A percentile compares a stretch with the other conserved stretches of the same genome.
phyloP scores from a whole-genome alignment of 2,329 filamentous ascomycete species.

The Aspergillus hiratsukae region DNA sequence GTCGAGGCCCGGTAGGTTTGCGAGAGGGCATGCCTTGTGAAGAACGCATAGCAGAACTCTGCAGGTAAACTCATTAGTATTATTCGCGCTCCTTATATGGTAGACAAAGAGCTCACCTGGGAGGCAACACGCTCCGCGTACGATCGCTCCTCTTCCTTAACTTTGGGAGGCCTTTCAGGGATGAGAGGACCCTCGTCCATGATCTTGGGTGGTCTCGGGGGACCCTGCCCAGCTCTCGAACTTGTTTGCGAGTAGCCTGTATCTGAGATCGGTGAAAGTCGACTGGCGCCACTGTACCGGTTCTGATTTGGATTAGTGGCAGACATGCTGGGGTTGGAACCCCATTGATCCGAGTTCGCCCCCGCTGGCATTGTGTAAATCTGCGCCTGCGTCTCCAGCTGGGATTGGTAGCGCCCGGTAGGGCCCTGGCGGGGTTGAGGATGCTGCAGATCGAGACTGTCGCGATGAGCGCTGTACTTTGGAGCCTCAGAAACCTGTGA shows the following conservation, averaged over 20 bases:
- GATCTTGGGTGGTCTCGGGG: slow-evolving; percentile 51
- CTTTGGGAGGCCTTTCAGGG: slow-evolving; percentile 46
- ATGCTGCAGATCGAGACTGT: slow-evolving; percentile 60
- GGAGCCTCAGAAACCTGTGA: slow-evolving; percentile 54
- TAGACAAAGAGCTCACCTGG: slow-evolving; percentile 24
- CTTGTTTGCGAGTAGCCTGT: slow-evolving; percentile 42
- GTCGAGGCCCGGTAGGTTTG: slow-evolving; percentile 47
- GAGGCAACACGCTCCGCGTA: slow-evolving; percentile 41
- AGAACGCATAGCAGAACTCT: slow-evolving; percentile 32
- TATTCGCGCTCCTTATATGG: background rate
- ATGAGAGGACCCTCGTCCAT: slow-evolving; percentile 57
- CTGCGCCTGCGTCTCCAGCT: slow-evolving; percentile 58
- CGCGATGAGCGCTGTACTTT: slow-evolving; percentile 62
- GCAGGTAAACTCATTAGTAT: slow-evolving; percentile 5
- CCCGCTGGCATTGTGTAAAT: slow-evolving; percentile 36
- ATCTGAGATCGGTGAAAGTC: slow-evolving; percentile 46
- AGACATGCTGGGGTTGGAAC: slow-evolving; percentile 40
- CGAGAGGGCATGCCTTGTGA: slow-evolving; percentile 32
- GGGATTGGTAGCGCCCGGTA: slow-evolving; percentile 57
- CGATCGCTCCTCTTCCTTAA: slow-evolving; percentile 30
- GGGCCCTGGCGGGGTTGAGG: slow-evolving; percentile 61
- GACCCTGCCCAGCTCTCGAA: slow-evolving; percentile 32
- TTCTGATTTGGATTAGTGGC: slow-evolving; percentile 28
- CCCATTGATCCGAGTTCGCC: slow-evolving; percentile 41
- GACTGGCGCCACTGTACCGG: slow-evolving; percentile 35